Percentiles rank a stretch among this genome's conserved stretches.
Conservation (phyloP, 345 rosid species). For the Abelmoschus esculentus region DNA sequence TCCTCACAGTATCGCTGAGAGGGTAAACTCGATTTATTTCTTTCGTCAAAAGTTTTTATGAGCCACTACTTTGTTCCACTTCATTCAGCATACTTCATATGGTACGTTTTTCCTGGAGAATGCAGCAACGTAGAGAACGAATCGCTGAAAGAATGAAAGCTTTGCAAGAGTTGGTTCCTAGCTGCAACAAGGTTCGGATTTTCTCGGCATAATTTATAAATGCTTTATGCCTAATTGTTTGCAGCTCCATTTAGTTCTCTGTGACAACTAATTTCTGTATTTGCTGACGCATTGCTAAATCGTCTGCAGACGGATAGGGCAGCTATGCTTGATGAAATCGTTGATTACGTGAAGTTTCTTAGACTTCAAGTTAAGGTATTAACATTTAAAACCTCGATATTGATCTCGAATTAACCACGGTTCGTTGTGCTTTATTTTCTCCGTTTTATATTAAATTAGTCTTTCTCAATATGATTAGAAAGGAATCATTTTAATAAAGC, state of each 20-base stretch:
- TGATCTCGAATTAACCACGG: not conserved
- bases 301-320: slow-evolving; percentile 67
- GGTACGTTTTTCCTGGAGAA: not conserved
- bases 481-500: not conserved
- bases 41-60: not conserved
- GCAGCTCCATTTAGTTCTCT: not conserved
- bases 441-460: not conserved
- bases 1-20: slow-evolving; percentile 64
- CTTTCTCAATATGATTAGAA: not conserved
- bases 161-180: slow-evolving; percentile 70
- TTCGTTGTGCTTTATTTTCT: not conserved
- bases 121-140: slow-evolving; percentile 67
- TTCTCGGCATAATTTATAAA: not conserved
- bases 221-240: not conserved
- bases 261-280: not conserved
- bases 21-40: slow-evolving; percentile 31
- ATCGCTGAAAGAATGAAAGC: slow-evolving; percentile 72
- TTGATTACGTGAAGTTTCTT: slow-evolving; percentile 76
- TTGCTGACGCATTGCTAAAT: slow-evolving; percentile 4
- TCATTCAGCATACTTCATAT: not conserved
- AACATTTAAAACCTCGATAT: not conserved
- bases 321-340: slow-evolving; percentile 74
- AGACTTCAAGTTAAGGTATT: slow-evolving; percentile 78
- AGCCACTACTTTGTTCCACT: not conserved
- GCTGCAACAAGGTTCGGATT: slow-evolving; percentile 52